Percentiles rank a stretch among this genome's conserved stretches.
These are phyloP conservation scores for Miscanthus sacchariflorus DNA, from an alignment of 202 grass and related monocot species.

Conservation along the genomic window DNA sequence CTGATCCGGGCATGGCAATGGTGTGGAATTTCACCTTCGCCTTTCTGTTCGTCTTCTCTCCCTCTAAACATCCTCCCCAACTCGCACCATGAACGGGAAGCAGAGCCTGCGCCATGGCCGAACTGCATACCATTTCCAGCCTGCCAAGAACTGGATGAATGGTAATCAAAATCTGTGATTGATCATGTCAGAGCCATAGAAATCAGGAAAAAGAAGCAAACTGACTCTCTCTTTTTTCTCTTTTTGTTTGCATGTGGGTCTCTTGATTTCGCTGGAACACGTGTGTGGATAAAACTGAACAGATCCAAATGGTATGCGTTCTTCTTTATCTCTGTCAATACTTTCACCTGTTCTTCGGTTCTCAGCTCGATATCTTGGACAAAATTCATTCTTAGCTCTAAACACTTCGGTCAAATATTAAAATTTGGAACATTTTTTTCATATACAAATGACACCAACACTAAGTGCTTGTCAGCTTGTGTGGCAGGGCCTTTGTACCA, in stretches of 20 bases:
- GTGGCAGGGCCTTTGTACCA: slow-evolving; percentile 60
- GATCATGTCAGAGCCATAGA: not conserved
- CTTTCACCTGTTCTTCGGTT: not conserved
- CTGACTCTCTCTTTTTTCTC: not conserved
- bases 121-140: slow-evolving; percentile 79
- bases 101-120: slow-evolving; percentile 17
- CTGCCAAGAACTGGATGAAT: slow-evolving; percentile 76
- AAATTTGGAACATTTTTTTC: not conserved
- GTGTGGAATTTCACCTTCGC: not conserved
- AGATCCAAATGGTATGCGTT: slow-evolving; percentile 33
- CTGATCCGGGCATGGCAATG: not conserved
- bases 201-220: not conserved
- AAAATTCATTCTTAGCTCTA: not conserved
- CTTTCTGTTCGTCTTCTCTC: not conserved
- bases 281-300: not conserved
- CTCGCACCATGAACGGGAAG: slow-evolving; percentile 18
- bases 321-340: not conserved
- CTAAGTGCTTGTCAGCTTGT: not conserved
- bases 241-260: not conserved
- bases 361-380: too few relatives aligned
- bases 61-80: not conserved
- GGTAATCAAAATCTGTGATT: slow-evolving; percentile 27
- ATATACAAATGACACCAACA: not conserved
- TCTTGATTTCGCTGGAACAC: not conserved
- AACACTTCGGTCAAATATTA: not conserved